These are phyloP conservation scores for Scopulariopsis brevicaulis DNA, from an alignment of 2,329 filamentous ascomycete species.

Conservation along the genomic window DNA sequence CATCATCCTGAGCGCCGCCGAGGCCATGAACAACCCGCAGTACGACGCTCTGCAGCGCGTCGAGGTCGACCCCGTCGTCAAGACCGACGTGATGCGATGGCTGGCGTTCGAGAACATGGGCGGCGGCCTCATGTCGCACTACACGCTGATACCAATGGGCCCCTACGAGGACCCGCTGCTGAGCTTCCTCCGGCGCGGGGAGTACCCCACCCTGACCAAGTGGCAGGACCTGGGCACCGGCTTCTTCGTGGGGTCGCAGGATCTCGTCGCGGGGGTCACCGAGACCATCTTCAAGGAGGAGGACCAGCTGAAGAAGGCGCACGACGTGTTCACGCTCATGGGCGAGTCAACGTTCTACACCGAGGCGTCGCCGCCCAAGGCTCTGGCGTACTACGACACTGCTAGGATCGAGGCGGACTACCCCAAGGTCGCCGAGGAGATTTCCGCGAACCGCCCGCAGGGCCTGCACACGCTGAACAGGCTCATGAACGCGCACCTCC, in stretches of 20 bases:
- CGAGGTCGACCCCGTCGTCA: conserved; percentile 49
- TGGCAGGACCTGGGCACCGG: conserved; percentile 62
- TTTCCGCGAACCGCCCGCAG: conserved; percentile 41
- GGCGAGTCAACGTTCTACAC: conserved; percentile 48
- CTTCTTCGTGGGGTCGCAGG: conserved; percentile 60
- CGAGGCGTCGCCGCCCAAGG: conserved; percentile 46
- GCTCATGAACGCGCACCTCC: conserved; percentile 77
- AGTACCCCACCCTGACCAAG: conserved; percentile 62
- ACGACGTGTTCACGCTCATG: conserved; percentile 52
- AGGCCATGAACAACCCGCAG: conserved; percentile 73
- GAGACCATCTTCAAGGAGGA: conserved; percentile 45
- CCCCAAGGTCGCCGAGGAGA: conserved; percentile 49
- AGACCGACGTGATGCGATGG: conserved; percentile 70
- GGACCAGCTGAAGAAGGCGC: conserved; percentile 41
- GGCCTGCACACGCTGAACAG: conserved; percentile 57
- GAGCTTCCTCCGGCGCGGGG: conserved; percentile 60
- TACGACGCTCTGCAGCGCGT: conserved; percentile 59
- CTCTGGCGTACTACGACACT: conserved; percentile 69
- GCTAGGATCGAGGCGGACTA: conserved; percentile 55
- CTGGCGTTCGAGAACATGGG: conserved; percentile 89
- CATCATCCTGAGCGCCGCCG: conserved; percentile 64
- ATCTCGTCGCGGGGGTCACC: conserved; percentile 51
- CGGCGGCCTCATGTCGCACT: conserved; percentile 68
- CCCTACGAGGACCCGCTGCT: conserved; percentile 61
- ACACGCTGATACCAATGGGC: conserved; percentile 77